Evolutionary conservation across 2,329 filamentous ascomycete genomes (phyloP), one percentile per base, ranked within the genome.

Genomic region (Trichoderma sp.): DNA sequence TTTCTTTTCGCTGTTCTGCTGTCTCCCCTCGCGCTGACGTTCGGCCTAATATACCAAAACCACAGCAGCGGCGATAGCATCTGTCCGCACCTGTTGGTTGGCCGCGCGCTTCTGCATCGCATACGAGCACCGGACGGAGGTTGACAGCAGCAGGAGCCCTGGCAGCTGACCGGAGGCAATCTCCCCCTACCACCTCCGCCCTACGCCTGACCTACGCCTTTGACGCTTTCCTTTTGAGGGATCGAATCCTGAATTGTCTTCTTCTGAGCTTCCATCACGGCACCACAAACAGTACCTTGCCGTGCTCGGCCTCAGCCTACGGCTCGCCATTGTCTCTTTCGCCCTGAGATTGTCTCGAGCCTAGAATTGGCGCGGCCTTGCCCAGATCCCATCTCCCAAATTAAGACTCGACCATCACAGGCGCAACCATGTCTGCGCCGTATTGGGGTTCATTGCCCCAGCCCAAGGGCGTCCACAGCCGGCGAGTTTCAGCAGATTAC

Each of bases 361-460:
- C 58, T 19, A 43, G 51, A 14, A 34, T 61, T 30, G 45, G 34
- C 52, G 34, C 30, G 19, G 39, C 2, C n/a, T 47, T 62, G 39
- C n/a, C n/a, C n/a, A 15, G 21, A 26, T 24, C 28, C 51, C 45
- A 43, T 54, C 17, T 45, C 28, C 39, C 15, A 34, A n/a, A 52
- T 48, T 24, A 47, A 24, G 21, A 24, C 21, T 24, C 56, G 34
- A 17, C 24, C 26, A 26, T 19, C n/a, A 28, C 34, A 48, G 28
- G 43, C 60, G 44, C 43, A 34, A 72, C 73, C 74, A 83, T 83
- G 80, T 76, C 81, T 63, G 60, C 60, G 43, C 81, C 83, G 45
- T 87, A 87, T 77, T 87, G 85, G 85, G 84, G 84, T 74, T 77
- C 85, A 72, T 78, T 87, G 68, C 84, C 85, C 66, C 75, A 79